These are phyloP conservation scores for Rugonectria rugulosa DNA, from an alignment of 2,329 filamentous ascomycete species.

Conservation along the genomic window DNA sequence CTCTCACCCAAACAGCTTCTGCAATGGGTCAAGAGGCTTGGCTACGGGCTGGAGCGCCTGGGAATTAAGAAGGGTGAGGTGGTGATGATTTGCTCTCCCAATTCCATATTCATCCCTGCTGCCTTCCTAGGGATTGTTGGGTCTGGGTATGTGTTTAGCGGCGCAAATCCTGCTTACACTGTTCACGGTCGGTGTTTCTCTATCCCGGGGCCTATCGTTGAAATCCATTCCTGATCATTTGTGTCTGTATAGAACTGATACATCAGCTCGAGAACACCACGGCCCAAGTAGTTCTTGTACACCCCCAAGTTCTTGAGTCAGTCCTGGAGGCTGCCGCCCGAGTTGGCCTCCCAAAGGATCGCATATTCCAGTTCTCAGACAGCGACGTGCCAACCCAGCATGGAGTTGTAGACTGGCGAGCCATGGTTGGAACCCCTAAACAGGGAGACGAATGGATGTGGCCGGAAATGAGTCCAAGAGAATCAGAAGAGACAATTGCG, in stretches of 20 bases:
- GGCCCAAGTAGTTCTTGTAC: constrained; percentile 57
- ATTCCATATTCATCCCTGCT: constrained; percentile 63
- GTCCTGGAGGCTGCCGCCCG: constrained; percentile 53
- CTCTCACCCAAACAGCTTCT: constrained; percentile 57
- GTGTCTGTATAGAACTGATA: constrained; percentile 52
- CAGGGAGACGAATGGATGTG: constrained; percentile 50
- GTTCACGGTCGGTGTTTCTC: constrained; percentile 47
- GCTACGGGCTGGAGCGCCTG: constrained; percentile 54
- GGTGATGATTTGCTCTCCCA: constrained; percentile 61
- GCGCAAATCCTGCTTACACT: constrained; percentile 61
- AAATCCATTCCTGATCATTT: too few relatives aligned
- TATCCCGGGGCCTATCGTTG: not conserved
- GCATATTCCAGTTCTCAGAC: constrained; percentile 60
- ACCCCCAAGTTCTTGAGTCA: constrained; percentile 53
- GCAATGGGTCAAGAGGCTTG: constrained; percentile 60
- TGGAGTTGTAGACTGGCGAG: constrained; percentile 52
- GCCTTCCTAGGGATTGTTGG: constrained; percentile 63
- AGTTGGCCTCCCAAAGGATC: constrained; percentile 47
- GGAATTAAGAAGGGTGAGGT: constrained; percentile 58
- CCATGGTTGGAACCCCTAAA: constrained; percentile 44
- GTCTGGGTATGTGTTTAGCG: constrained; percentile 60
- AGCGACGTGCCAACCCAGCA: constrained; percentile 36
- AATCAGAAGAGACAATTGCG: constrained; percentile 46
- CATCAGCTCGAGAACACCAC: constrained; percentile 60
- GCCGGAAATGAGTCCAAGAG: constrained; percentile 46